Percentiles rank a stretch among this genome's conserved stretches.
These are phyloP conservation scores for Inonotus obliquus DNA, from an alignment of 1,284 basidiomycete genomes.

Conservation along the genomic window DNA sequence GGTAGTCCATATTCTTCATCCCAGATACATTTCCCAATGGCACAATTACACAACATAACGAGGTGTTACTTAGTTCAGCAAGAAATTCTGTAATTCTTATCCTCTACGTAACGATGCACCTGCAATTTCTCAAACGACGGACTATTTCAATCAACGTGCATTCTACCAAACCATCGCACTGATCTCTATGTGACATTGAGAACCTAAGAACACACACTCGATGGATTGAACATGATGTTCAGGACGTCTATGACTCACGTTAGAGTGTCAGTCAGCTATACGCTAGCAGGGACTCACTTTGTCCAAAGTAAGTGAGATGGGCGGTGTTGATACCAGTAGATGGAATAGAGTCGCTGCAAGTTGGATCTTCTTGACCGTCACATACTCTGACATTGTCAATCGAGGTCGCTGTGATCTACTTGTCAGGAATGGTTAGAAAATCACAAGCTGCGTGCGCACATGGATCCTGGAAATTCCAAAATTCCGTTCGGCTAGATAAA, in stretches of 20 bases:
- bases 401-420: not conserved
- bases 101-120: too few species aligned
- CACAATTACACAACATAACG: too few species aligned
- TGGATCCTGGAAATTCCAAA: slow-evolving; percentile 16
- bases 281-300: not conserved
- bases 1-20: too few species aligned
- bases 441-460: not conserved
- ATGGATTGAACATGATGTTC: not conserved
- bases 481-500: slow-evolving; percentile 5
- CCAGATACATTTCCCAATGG: too few species aligned
- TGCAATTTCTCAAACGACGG: too few species aligned
- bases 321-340: slow-evolving; percentile 10
- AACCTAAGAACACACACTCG: not conserved
- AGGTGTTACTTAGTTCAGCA: too few species aligned
- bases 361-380: slow-evolving; percentile 16
- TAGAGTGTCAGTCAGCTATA: not conserved
- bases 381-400: slow-evolving; percentile 3
- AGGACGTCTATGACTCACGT: not conserved
- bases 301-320: slow-evolving; percentile 15
- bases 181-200: too few species aligned
- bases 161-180: too few species aligned
- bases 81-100: too few species aligned
- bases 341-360: slow-evolving; percentile 17
- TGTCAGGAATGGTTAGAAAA: not conserved
- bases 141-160: too few species aligned